Percentiles rank a stretch among this genome's conserved stretches.
phyloP scores from a whole-genome alignment of 2,329 filamentous ascomycete species.

The Neopestalotiopsis sp. region DNA sequence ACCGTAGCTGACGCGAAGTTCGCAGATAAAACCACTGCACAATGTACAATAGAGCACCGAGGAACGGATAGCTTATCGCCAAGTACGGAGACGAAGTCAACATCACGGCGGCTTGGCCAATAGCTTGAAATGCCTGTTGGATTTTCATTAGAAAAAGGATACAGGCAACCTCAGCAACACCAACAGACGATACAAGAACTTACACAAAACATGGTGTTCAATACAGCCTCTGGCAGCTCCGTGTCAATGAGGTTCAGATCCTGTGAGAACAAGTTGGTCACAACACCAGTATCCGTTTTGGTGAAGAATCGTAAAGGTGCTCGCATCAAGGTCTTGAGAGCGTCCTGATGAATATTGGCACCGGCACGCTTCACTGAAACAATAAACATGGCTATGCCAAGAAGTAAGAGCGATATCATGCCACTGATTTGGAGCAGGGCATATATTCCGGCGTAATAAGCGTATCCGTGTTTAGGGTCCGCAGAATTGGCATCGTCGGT shows the following conservation, averaged over 20 bases:
- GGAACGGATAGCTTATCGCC: slow-evolving; percentile 48
- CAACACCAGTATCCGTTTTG: slow-evolving; percentile 39
- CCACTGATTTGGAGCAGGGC: slow-evolving; percentile 26
- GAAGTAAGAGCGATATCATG: slow-evolving; percentile 26
- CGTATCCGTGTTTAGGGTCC: slow-evolving; percentile 26
- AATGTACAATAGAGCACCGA: slow-evolving; percentile 45
- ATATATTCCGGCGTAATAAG: slow-evolving; percentile 33
- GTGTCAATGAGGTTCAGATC: slow-evolving; percentile 46
- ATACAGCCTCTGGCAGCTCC: slow-evolving; percentile 37
- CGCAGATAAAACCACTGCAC: slow-evolving; percentile 56
- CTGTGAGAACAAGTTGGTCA: slow-evolving; percentile 46
- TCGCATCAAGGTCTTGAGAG: not conserved
- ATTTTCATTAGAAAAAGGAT: not conserved
- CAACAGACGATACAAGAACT: slow-evolving; percentile 20
- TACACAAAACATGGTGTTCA: slow-evolving; percentile 25
- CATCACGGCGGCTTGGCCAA: slow-evolving; percentile 43
- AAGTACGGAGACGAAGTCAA: slow-evolving; percentile 45
- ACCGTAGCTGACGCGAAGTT: slow-evolving; percentile 56
- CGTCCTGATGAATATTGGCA: slow-evolving; percentile 18
- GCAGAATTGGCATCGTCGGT: slow-evolving; percentile 24
- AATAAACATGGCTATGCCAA: slow-evolving; percentile 25
- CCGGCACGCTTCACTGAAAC: slow-evolving; percentile 24
- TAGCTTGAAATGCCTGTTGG: slow-evolving; percentile 6
- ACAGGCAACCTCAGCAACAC: too few relatives aligned
- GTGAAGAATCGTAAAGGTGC: slow-evolving; percentile 40